Base-by-base conservation (phyloP, 176 grass and related monocot species). In the Oryza glaberrima region DNA sequence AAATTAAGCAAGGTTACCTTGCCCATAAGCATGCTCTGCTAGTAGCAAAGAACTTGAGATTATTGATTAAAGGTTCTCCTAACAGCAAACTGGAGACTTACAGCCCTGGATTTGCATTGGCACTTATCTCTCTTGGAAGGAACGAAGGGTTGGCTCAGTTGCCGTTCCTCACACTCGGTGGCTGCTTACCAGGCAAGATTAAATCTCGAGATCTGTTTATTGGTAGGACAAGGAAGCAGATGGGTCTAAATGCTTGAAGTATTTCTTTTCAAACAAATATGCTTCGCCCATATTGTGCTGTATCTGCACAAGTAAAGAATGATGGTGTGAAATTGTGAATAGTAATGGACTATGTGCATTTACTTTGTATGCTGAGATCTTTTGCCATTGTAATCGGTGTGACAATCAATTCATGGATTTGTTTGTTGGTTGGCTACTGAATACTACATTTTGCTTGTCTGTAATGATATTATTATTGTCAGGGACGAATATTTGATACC, bases 1-100 rank as follows among this genome's bases (percentile, higher is more conserved):
- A 94, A 89, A 71, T 91, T 16, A 94, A 94, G 54, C 86, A 91
- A 83, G 92, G 86, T 49, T 94, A 88, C 48, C 74, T 88, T 1
- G 89, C 92, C 49, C 89, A 89, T 60, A 87, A 89, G 46, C 92
- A 91, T 13, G 86, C 92, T 0, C 38, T 77, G 41, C 46, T 94
- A 73, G 92, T 87, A 5, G 89, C 86, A 1, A 89, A 91, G 67
- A 91, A 94, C 80, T 75, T 94, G 77, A 86, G 81, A 43, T 22
- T 84, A 15, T 79, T 89, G 54, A 87, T 91, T 34, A 89, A 89
- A 44, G 83, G 89, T 12, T 40, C 43, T 6, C 77, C 73, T 0
- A 34, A 41, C 5, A 89, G 66, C 89, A 89, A 91, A 67, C 35
- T 91, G 65, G 41, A 79, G 20, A 81, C 79, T 44, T 94, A 91